Base-by-base conservation (phyloP, 1,284 basidiomycete genomes). In the Apiotrichum siamense region DNA sequence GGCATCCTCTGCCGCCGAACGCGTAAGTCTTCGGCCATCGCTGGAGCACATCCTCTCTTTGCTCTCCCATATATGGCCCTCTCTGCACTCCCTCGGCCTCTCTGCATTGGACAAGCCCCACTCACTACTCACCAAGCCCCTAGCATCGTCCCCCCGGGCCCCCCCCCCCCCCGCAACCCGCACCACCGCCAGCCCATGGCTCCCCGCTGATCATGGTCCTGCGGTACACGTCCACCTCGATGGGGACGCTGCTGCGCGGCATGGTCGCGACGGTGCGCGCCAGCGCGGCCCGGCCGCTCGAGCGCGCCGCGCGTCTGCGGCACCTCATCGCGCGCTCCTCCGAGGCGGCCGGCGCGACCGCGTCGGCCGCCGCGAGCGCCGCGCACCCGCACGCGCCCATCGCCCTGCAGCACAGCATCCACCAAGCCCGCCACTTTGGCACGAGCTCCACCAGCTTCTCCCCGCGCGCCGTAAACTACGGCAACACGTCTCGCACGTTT, bases 361-460 rank as follows among this genome's bases (percentile, higher is more conserved):
- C n/a, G n/a, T n/a, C n/a, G 3, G 3, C 54, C 58, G 26, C 54
- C 57, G 45, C 17, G 47, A 49, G 20, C 1, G 27, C 15, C 1
- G 11, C 37, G 10, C 47, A n/a, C 17, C 23, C 40, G 7, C 23
- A 21, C 21, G 49, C 60, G 41, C 49, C 58, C 24, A 23, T 21
- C 23, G 49, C 55, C 3, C 26, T 62, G 26, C 44, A 56, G 24
- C 56, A 52, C 23, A 41, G 52, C 12, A 32, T 59, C 2, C 45
- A 58, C 24, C 61, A 63, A 4, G 6, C 60, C 59, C 39, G 47
- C 58, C 47, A 24, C 49, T 54, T 35, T 24, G 18, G 18, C 40
- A 17, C 44, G 24, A 23, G 23, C 18, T 15, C 32, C 0, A 6
- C 43, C 5, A 7, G 7, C 29, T 4, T 7, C 26, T 7, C 53